Evolutionary conservation across 2,329 filamentous ascomycete genomes (phyloP).

Genomic region (Fusarium pseudograminearum): DNA sequence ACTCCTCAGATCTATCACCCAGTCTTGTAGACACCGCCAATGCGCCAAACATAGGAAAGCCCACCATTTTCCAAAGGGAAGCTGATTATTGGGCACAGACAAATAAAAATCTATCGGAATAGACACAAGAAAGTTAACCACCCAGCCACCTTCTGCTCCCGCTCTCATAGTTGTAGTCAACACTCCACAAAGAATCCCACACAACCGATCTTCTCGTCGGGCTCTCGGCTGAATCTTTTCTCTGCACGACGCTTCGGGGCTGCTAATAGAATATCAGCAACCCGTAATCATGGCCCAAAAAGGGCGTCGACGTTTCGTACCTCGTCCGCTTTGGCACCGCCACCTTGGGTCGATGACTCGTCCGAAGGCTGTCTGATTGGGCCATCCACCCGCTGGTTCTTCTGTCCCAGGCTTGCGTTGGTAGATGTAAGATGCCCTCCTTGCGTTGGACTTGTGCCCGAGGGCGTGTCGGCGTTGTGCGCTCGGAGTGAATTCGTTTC

Average conservation of each 20-base stretch:
- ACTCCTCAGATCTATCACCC: conserved; percentile 26
- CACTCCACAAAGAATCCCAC: conserved; percentile 72
- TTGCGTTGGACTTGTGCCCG: conserved; percentile 57
- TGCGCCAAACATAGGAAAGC: conserved; percentile 27
- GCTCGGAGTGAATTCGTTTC: conserved; percentile 70
- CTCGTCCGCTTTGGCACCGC: conserved; percentile 55
- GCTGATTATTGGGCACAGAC: conserved; percentile 7
- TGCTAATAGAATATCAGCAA: conserved; percentile 51
- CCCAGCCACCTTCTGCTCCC: conserved; percentile 44
- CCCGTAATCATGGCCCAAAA: conserved; percentile 61
- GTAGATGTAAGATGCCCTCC: conserved; percentile 45
- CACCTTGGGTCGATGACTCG: conserved; percentile 44
- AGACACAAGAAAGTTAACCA: background rate
- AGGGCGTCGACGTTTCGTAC: conserved; percentile 67
- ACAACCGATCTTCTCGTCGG: conserved; percentile 66
- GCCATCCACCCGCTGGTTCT: conserved; percentile 35
- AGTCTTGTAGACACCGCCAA: conserved; percentile 24
- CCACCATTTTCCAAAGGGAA: conserved; percentile 28
- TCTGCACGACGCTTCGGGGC: conserved; percentile 50
- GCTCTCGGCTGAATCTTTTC: conserved; percentile 56
- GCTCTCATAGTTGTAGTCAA: conserved; percentile 69
- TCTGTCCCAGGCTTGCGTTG: conserved; percentile 40
- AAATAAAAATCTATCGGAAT: conserved; percentile 4
- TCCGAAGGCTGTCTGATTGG: conserved; percentile 44
- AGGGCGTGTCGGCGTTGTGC: conserved; percentile 58